Base-by-base conservation (phyloP, 371 early-diverging fungal species). In the Chytridiales sp. region DNA sequence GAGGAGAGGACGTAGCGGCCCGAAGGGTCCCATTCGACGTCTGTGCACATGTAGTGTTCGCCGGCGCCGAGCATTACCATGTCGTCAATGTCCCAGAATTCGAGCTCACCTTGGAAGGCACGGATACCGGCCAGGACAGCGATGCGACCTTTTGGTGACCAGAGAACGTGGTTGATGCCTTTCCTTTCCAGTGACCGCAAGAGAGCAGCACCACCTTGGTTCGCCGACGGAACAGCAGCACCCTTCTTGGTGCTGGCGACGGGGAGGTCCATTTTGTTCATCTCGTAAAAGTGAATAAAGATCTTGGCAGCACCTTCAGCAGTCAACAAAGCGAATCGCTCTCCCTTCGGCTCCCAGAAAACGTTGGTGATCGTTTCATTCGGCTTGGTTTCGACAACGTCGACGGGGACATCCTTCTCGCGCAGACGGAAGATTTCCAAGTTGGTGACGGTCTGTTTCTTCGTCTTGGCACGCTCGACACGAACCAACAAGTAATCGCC, bases 11-110 rank as follows among this genome's bases (percentile, higher is more conserved):
- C 88, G 66, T 87, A 98, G 55, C 98, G 89, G 64, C 98, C 98
- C 11, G 94, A 92, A 19, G 98, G 97, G 70, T 98, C 97, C 97
- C 97, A 98, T 70, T 93, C 95, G 49, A 94, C 83, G 67, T 96
- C 95, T 26, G 95, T 93, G 49, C 90, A 87, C 72, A 89, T 90
- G 73, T 92, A 96, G 74, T 97, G 97, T 72, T 95, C 97, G 46
- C 70, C 76, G 8, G 86, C 74, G 42, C 80, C 77, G 68, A 95
- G 67, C 58, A 88, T 66, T 50, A 84, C 79, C 50, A 88, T 82
- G 50, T 92, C 91, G 52, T 96, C 94, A 34, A 85, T 70, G 81
- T 97, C 97, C 76, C 86, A 93, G 79, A 97, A 97, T 72, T 97
- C 93, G 46, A 97, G 75, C 47, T 91, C 91, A 67, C 85, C 89